Evolutionary conservation across 352 stramenopile species (phyloP).

Genomic region (Phytophthora boehmeriae): DNA sequence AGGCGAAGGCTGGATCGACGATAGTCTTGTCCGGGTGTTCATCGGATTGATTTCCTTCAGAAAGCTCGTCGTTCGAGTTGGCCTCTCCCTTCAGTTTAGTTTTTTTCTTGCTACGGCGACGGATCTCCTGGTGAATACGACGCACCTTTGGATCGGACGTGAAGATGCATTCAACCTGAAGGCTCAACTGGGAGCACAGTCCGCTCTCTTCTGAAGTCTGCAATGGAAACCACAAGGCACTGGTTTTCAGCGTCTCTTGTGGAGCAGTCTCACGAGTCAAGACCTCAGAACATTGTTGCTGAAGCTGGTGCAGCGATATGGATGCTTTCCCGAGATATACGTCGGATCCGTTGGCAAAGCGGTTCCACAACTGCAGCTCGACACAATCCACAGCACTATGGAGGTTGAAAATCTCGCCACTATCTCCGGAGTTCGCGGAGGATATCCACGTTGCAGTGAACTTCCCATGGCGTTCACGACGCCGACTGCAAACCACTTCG

Average conservation of each 20-base stretch:
- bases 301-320: slow-evolving; percentile 41
- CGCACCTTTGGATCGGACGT: slow-evolving; percentile 30
- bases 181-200: slow-evolving; percentile 29
- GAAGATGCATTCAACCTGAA: slow-evolving; percentile 48
- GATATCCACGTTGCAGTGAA: slow-evolving; percentile 50
- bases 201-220: slow-evolving; percentile 25
- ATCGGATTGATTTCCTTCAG: slow-evolving; percentile 1
- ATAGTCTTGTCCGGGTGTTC: slow-evolving; percentile 19
- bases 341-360: slow-evolving; percentile 55
- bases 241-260: slow-evolving; percentile 11
- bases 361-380: slow-evolving; percentile 73
- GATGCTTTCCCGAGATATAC: slow-evolving; percentile 56
- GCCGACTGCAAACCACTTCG: slow-evolving; percentile 18
- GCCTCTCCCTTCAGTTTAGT: background rate
- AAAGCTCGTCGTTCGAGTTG: background rate
- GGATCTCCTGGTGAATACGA: slow-evolving; percentile 29
- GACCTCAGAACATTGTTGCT: slow-evolving; percentile 9
- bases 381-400: slow-evolving; percentile 44
- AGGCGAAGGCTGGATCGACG: slow-evolving; percentile 61
- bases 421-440: background rate
- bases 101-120: slow-evolving; percentile 6
- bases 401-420: slow-evolving; percentile 30
- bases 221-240: slow-evolving; percentile 47
- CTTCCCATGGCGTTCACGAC: slow-evolving; percentile 37
- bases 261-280: background rate